Evolutionary conservation across 2,329 filamentous ascomycete species (phyloP).

Genomic region (Cordyceps farinosa): DNA sequence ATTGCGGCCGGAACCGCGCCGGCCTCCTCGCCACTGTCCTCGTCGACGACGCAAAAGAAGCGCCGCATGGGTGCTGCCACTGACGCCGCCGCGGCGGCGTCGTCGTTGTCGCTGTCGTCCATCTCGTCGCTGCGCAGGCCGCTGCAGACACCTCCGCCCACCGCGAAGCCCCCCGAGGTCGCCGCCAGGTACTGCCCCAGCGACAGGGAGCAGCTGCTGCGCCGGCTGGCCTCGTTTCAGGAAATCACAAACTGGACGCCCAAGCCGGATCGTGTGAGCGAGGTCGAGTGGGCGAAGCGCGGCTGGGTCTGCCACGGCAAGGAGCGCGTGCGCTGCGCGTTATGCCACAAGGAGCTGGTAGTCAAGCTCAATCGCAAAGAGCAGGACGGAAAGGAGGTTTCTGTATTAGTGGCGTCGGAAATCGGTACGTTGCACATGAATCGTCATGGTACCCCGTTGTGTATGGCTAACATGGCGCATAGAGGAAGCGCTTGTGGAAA

Average conservation of each 20-base stretch:
- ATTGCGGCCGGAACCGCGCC: neutral
- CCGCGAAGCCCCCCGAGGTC: slow-evolving; percentile 23
- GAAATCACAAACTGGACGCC: slow-evolving; percentile 91
- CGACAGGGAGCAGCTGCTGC: slow-evolving; percentile 78
- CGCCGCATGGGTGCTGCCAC: slow-evolving; percentile 47
- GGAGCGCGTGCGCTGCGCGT: slow-evolving; percentile 79
- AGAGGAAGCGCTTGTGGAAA: slow-evolving; percentile 68
- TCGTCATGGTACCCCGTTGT: no score
- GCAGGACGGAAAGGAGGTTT: slow-evolving; percentile 51
- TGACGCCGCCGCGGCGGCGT: slow-evolving; percentile 18
- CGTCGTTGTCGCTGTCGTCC: slow-evolving; percentile 28
- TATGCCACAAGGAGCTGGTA: slow-evolving; percentile 79
- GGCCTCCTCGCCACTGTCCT: neutral
- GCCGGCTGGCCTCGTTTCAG: slow-evolving; percentile 79
- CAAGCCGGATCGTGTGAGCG: slow-evolving; percentile 80
- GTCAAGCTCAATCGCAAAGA: slow-evolving; percentile 69
- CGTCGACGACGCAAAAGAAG: slow-evolving; percentile 40
- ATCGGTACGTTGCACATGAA: slow-evolving; percentile 39
- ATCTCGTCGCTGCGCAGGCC: slow-evolving; percentile 15
- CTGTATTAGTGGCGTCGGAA: slow-evolving; percentile 55
- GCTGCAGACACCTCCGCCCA: slow-evolving; percentile 19
- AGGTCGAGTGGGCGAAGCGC: slow-evolving; percentile 90
- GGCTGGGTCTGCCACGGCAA: slow-evolving; percentile 84
- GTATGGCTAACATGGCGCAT: slow-evolving; percentile 22
- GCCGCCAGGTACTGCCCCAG: slow-evolving; percentile 75